Conservation (phyloP, 179 eudicot species). For the Drosera spatulata region DNA sequence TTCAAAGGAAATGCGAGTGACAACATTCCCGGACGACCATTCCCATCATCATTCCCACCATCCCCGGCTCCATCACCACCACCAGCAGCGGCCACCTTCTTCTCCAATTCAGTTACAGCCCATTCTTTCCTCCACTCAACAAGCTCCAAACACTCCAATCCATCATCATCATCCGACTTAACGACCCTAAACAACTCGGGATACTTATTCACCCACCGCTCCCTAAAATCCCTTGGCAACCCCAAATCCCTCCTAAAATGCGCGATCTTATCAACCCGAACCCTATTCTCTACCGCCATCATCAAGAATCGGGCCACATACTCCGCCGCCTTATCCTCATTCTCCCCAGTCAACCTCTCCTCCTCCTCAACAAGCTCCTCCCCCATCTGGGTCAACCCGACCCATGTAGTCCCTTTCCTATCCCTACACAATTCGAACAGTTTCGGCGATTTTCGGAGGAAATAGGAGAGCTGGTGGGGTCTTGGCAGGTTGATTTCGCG, state of each 20-base stretch:
- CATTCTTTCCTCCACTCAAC: conserved; percentile 70
- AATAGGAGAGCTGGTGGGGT: conserved; percentile 72
- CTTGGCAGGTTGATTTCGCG: conserved; percentile 69
- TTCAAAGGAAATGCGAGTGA: conserved; percentile 71
- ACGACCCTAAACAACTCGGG: conserved; percentile 58
- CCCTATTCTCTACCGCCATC: conserved; percentile 68
- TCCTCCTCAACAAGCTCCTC: conserved; percentile 70
- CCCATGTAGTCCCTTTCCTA: conserved; percentile 58
- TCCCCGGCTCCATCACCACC: no score
- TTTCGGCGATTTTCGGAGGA: conserved; percentile 63
- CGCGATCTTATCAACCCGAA: conserved; percentile 60
- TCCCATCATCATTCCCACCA: conserved; percentile 15
- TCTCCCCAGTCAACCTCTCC: conserved; percentile 32
- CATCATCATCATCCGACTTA: conserved; percentile 51
- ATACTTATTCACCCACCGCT: conserved; percentile 53
- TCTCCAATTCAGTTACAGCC: conserved; percentile 88
- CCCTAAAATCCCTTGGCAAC: conserved; percentile 72
- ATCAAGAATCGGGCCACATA: conserved; percentile 66
- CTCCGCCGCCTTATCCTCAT: conserved; percentile 54
- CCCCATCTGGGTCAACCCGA: conserved; percentile 65
- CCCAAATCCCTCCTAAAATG: conserved; percentile 88
- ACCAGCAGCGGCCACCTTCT: conserved; percentile 9
- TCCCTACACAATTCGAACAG: conserved; percentile 76
- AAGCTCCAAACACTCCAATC: conserved; percentile 68
- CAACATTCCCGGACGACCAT: conserved; percentile 39